These are phyloP conservation scores for Boletus semigastroideus DNA, from an alignment of 1,284 basidiomycete genomes.

Conservation along the genomic window DNA sequence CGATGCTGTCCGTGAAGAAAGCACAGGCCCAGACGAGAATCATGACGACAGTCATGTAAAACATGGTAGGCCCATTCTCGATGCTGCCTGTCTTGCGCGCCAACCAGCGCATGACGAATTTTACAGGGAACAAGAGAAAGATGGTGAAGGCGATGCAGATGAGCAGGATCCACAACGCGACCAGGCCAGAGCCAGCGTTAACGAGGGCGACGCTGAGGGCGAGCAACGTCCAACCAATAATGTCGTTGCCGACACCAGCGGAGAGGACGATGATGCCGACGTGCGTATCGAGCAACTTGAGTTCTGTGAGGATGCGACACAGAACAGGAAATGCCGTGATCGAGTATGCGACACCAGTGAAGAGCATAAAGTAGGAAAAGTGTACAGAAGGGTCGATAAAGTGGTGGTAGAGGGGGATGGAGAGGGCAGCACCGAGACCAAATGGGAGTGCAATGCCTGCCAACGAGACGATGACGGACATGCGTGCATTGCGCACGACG, in stretches of 20 bases:
- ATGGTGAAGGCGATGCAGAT: conserved; percentile 79
- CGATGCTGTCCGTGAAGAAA: conserved; percentile 93
- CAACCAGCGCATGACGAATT: conserved; percentile 64
- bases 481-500: conserved; percentile 74
- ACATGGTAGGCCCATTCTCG: conserved; percentile 74
- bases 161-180: conserved; percentile 81
- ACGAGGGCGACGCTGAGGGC: conserved; percentile 92
- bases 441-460: conserved; percentile 79
- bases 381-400: conserved; percentile 74
- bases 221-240: conserved; percentile 72
- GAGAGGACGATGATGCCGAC: conserved; percentile 93
- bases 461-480: conserved; percentile 59
- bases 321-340: conserved; percentile 95
- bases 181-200: conserved; percentile 74
- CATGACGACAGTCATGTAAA: conserved; percentile 78
- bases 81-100: conserved; percentile 78
- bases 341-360: conserved; percentile 87
- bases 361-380: conserved; percentile 90
- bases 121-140: conserved; percentile 74
- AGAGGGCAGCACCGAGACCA: conserved; percentile 82
- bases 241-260: conserved; percentile 91
- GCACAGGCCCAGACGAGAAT: conserved; percentile 81
- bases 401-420: conserved; percentile 74
- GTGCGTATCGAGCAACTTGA: conserved; percentile 85
- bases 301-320: conserved; percentile 82